A percentile compares a stretch with the other conserved stretches of the same genome.
phyloP scores from a whole-genome alignment of 306 rosid species.

The Quercus variabilis region DNA sequence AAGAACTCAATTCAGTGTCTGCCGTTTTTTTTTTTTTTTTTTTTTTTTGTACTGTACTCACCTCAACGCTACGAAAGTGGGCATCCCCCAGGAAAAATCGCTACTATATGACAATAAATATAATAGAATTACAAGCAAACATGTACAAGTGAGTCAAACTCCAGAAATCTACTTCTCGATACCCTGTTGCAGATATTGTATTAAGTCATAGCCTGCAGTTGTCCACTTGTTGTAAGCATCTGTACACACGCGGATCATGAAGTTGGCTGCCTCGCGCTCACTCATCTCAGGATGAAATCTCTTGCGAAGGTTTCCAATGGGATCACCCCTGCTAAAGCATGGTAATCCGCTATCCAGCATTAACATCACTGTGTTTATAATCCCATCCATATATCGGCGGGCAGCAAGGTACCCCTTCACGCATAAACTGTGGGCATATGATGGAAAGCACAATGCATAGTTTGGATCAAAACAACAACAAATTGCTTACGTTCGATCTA shows the following conservation, averaged over 20 bases:
- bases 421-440: conserved; percentile 55
- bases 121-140: conserved; percentile 41
- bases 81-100: conserved; percentile 23
- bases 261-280: conserved; percentile 95
- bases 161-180: conserved; percentile 66
- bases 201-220: conserved; percentile 96
- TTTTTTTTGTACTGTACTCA: conserved; percentile 14
- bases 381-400: conserved; percentile 84
- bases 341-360: conserved; percentile 97
- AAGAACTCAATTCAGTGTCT: conserved; percentile 7
- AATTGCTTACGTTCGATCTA: conserved; percentile 14
- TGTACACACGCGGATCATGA: conserved; percentile 90
- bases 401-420: conserved; percentile 97
- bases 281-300: conserved; percentile 98
- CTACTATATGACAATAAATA: conserved; percentile 24
- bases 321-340: conserved; percentile 97
- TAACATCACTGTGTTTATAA: conserved; percentile 67
- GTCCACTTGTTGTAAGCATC: conserved; percentile 99
- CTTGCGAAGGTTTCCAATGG: conserved; percentile 93
- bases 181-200: conserved; percentile 97
- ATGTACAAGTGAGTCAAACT: conserved; percentile 51
- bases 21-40: conserved; percentile 6
- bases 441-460: neutral
- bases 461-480: neutral
- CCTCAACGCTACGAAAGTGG: conserved; percentile 17